Base-by-base conservation (phyloP, 2,329 filamentous ascomycete genomes). In the Colletotrichum euphorbiae region DNA sequence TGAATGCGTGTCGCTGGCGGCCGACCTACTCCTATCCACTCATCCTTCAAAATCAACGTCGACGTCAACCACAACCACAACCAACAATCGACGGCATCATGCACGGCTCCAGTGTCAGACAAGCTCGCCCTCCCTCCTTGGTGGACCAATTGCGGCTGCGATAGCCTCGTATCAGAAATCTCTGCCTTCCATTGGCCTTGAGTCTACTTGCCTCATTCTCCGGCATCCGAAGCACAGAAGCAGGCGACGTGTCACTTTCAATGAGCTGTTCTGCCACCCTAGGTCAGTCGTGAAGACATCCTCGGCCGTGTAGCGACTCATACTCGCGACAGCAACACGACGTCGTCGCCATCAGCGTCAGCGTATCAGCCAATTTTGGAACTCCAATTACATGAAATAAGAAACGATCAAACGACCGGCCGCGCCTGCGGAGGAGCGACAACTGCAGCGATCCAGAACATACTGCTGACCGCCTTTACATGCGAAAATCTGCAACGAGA, bases 231-330 rank as follows among this genome's bases (percentile, higher is more conserved):
- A 31, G 21, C 31, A 58, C 12, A 6, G 45, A 61, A 40, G 60
- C 38, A 65, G 17, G 65, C 46, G 52, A 58, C 60, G 28, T 51
- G 65, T 65, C 60, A 65, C 52, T 52, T 45, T 42, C 19, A 40
- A 46, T 48, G 60, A 52, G 45, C 42, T 59, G 38, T 54, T 60
- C 17, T 17, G 65, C 45, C 65, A 59, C 31, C 43, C 31, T 13
- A 50, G 31, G 24, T 52, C 46, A 38, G 7, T 17, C 24, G 50
- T 40, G 45, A 24, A 48, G 13, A 51, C 24, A 54, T 5, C 46
- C 56, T 58, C 48, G 38, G n/a, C 15, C 12, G 24, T 40, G 31
- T 46, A 65, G 62, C 43, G n/a, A 40, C 15, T 21, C 19, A 33
- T 31, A 2, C 0, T 17, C n/a, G 48, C 28, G 48, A 51, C 28